Evolutionary conservation across 345 rosid genomes (phyloP), one percentile per base, ranked within the genome.

Genomic region (Gynandropsis gynandra): DNA sequence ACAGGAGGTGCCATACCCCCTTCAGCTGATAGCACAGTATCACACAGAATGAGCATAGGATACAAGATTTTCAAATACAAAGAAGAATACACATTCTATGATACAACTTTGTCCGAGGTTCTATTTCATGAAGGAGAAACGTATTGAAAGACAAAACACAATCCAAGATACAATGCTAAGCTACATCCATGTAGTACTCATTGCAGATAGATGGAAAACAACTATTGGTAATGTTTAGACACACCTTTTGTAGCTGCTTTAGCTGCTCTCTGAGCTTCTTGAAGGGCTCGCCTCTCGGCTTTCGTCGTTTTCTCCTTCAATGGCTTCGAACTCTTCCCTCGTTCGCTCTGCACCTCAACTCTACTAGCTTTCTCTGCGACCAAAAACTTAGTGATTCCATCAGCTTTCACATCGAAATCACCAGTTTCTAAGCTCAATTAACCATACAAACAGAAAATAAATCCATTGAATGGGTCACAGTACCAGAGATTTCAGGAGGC

Each of bases 241-340:
- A 17, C 38, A 87, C 98, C 96, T 83, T 80, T 87, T n/a, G 95
- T 76, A 56, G 85, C 82, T 13, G 86, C 93, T 69, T 85, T 89
- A 46, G 89, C 95, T 61, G 96, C 92, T 38, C 96, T 69, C 59
- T 90, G 98, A 54, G 95, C 84, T 72, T 90, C 96, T 66, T 87
- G 98, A 68, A 84, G 50, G 15, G 98, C 89, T 55, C 96, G 81
- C 65, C 96, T 81, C 69, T 90, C 96, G 46, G 96, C 95, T 75
- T 87, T 90, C 1, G 92, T 73, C 29, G 89, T 76, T 58, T 90
- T 83, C 73, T 87, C 83, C 69, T 90, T 90, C 73, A 77, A 50
- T 3, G 87, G 48, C 68, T 86, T 83, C 24, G 82, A 62, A 33
- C 34, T 68, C 49, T 69, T 58, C 63, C 68, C 69, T 35, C 48